Percentiles rank a stretch among this genome's conserved stretches.
Evolutionary conservation across 2,329 filamentous ascomycete genomes (phyloP).

Genomic region (Epichloe bromicola): DNA sequence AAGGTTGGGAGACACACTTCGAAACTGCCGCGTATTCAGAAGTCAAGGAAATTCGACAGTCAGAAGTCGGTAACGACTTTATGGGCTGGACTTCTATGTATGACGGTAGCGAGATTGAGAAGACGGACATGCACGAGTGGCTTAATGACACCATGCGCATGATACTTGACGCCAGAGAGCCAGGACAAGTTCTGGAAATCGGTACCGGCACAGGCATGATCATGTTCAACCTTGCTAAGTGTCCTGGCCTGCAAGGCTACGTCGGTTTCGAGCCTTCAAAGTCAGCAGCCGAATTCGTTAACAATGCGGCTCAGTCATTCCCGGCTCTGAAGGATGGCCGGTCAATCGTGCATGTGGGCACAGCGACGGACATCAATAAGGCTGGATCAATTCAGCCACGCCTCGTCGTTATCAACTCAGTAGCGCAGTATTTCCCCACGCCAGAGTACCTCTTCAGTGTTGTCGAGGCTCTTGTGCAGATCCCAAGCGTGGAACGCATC

Average conservation of each 20-base stretch:
- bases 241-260: constrained; percentile 12
- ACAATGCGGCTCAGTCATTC: constrained; percentile 4
- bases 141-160: constrained; percentile 16
- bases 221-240: constrained; percentile 14
- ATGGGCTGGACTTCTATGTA: constrained; percentile 20
- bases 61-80: constrained; percentile 14
- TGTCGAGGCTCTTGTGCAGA: constrained; percentile 2
- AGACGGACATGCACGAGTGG: constrained; percentile 19
- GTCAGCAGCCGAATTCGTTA: constrained; percentile 12
- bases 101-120: constrained; percentile 14
- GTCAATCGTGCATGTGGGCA: constrained; percentile 5
- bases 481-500: neutral
- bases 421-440: constrained; percentile 17
- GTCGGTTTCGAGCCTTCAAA: constrained; percentile 16
- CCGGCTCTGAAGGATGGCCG: neutral
- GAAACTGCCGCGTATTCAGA: neutral
- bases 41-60: constrained; percentile 3
- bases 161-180: constrained; percentile 7
- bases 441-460: constrained; percentile 11
- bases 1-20: neutral
- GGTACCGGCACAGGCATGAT: constrained; percentile 20
- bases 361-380: neutral
- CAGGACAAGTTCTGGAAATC: constrained; percentile 13
- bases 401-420: constrained; percentile 16
- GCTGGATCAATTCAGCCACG: constrained; percentile 3